Evolutionary conservation across 1,139 yeast species (phyloP).

Genomic region (Geotrichum reessii): DNA sequence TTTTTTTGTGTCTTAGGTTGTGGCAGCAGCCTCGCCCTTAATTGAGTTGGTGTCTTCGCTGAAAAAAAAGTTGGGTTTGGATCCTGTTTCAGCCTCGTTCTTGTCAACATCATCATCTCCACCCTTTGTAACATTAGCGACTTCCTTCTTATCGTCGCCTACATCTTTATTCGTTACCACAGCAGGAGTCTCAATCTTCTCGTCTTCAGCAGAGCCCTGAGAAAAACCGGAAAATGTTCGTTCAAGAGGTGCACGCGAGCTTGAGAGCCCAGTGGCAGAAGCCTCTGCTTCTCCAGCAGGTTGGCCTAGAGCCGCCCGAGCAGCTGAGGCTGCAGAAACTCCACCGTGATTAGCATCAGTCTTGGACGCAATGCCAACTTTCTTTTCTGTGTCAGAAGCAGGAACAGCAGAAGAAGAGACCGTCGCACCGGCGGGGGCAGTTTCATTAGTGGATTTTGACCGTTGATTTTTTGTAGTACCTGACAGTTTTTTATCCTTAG

Average conservation of each 20-base stretch:
- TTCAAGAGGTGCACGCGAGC: neutral
- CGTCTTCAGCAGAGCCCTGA: constrained; percentile 15
- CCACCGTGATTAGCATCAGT: constrained; percentile 1
- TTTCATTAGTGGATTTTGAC: neutral
- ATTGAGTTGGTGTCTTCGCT: neutral
- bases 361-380: neutral
- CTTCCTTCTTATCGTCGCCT: neutral
- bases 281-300: neutral
- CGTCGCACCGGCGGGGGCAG: constrained; percentile 3
- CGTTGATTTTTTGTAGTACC: neutral
- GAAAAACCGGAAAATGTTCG: constrained; percentile 21
- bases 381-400: constrained; percentile 8
- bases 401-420: constrained; percentile 13
- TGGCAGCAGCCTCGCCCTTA: neutral
- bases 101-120: neutral
- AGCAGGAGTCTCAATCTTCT: constrained; percentile 1
- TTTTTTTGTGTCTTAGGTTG: neutral
- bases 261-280: neutral
- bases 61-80: constrained; percentile 7
- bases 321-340: constrained; percentile 7
- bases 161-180: too few species aligned
- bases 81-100: neutral
- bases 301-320: constrained; percentile 2
- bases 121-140: neutral
- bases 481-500: neutral